These are phyloP conservation scores for Cenchrus fungigraminus DNA, from an alignment of 176 grass and related monocot genomes.

Conservation along the genomic window DNA sequence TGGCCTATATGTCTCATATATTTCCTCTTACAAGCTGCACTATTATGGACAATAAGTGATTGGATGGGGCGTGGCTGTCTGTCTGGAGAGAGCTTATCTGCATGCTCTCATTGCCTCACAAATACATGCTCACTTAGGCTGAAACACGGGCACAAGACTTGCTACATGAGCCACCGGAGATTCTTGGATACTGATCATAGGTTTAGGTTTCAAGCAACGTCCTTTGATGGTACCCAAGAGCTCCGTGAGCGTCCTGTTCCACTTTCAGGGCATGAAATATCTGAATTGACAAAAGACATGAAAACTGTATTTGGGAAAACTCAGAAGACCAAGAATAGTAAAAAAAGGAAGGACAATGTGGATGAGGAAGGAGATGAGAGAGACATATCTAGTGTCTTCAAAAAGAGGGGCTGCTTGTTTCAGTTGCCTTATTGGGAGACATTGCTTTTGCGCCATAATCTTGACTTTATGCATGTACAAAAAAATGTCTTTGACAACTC, in stretches of 20 bases:
- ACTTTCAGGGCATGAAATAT: not conserved
- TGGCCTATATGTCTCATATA: not conserved
- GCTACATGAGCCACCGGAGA: not conserved
- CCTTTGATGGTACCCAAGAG: not conserved
- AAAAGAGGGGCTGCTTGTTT: not conserved
- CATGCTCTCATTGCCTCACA: slow-evolving; percentile 15
- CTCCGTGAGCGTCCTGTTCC: not conserved
- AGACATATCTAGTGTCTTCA: not conserved
- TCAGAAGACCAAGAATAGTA: not conserved
- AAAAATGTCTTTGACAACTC: not conserved
- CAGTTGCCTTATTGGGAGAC: not conserved
- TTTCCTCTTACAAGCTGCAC: not conserved
- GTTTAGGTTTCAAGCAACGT: not conserved
- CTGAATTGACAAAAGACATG: not conserved
- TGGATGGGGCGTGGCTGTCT: not conserved
- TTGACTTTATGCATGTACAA: not conserved
- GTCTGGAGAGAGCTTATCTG: slow-evolving; percentile 2
- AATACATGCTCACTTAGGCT: not conserved
- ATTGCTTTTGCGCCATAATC: not conserved
- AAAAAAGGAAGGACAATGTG: not conserved
- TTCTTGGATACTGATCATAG: not conserved
- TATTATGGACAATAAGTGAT: not conserved
- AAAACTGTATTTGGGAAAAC: not conserved
- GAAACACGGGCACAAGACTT: not conserved
- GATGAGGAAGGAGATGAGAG: not conserved